Evolutionary conservation across 2,329 filamentous ascomycete genomes (phyloP).

Genomic region (Cladosporium cucumerinum): DNA sequence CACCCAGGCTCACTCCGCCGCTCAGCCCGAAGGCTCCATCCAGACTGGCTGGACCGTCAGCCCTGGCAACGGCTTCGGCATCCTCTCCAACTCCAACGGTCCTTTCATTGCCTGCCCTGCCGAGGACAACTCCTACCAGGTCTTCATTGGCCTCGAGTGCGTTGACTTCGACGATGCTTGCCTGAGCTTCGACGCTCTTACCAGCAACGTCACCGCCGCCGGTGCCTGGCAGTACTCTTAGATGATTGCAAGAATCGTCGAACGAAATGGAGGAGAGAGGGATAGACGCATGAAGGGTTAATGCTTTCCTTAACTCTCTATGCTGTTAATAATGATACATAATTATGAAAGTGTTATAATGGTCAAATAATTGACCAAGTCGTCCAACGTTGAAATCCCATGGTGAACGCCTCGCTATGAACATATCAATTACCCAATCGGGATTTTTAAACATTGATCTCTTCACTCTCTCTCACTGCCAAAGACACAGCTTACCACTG

Average conservation of each 20-base stretch:
- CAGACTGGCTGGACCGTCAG: slow-evolving; percentile 26
- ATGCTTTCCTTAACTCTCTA: not conserved
- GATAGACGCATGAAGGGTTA: not conserved
- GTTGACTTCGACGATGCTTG: slow-evolving; percentile 21
- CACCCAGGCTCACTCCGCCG: slow-evolving; percentile 29
- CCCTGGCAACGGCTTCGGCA: slow-evolving; percentile 20
- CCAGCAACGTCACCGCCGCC: slow-evolving; percentile 19
- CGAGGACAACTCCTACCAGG: slow-evolving; percentile 19
- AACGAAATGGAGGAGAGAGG: not conserved
- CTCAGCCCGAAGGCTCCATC: slow-evolving; percentile 27
- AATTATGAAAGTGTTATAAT: not conserved
- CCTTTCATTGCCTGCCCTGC: slow-evolving; percentile 23
- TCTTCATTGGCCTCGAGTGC: slow-evolving; percentile 23
- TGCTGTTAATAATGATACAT: not conserved
- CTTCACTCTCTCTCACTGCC: slow-evolving; percentile 44
- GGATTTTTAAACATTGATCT: not conserved
- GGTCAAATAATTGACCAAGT: not conserved
- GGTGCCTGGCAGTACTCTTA: slow-evolving; percentile 30
- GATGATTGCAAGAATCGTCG: not conserved
- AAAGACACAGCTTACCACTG: slow-evolving; percentile 87
- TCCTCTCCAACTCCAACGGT: slow-evolving; percentile 20
- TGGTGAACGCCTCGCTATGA: not conserved
- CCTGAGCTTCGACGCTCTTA: slow-evolving; percentile 22
- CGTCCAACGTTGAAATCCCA: not conserved
- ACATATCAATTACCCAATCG: not conserved